These are phyloP conservation scores for Fusarium liriodendri DNA, from an alignment of 2,329 filamentous ascomycete species.

Conservation along the genomic window DNA sequence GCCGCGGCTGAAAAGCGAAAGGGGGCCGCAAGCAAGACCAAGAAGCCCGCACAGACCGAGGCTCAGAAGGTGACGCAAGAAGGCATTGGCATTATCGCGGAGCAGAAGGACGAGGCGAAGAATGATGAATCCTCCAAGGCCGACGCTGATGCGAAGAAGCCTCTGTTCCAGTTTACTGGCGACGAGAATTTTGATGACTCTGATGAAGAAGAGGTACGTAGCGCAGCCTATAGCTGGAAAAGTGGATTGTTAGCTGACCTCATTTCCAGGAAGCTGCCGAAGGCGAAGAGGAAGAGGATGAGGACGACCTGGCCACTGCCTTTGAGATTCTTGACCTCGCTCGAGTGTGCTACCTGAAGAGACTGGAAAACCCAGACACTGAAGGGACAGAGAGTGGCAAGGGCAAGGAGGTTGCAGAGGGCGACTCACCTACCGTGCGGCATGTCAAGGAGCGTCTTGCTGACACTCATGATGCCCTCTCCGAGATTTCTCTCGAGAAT, in stretches of 20 bases:
- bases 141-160: slow-evolving; percentile 66
- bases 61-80: slow-evolving; percentile 59
- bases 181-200: slow-evolving; percentile 93
- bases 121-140: slow-evolving; percentile 54
- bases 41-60: slow-evolving; percentile 54
- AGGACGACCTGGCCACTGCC: slow-evolving; percentile 81
- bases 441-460: slow-evolving; percentile 87
- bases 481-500: slow-evolving; percentile 97
- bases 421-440: slow-evolving; percentile 56
- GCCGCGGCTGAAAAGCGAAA: slow-evolving; percentile 67
- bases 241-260: slow-evolving; percentile 15
- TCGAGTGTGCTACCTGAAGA: slow-evolving; percentile 71
- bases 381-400: slow-evolving; percentile 52
- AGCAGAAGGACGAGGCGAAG: slow-evolving; percentile 56
- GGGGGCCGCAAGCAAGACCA: slow-evolving; percentile 50
- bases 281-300: slow-evolving; percentile 65
- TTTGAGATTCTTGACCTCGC: slow-evolving; percentile 88
- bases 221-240: no score
- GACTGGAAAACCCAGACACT: slow-evolving; percentile 56
- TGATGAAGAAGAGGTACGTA: slow-evolving; percentile 73
- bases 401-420: slow-evolving; percentile 55
- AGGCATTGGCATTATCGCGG: slow-evolving; percentile 56
- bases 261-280: slow-evolving; percentile 47
- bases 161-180: slow-evolving; percentile 90
- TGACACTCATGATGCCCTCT: slow-evolving; percentile 92